These are phyloP conservation scores for Cutaneotrichosporon sp. DNA, from an alignment of 1,284 basidiomycete species.

Conservation along the genomic window DNA sequence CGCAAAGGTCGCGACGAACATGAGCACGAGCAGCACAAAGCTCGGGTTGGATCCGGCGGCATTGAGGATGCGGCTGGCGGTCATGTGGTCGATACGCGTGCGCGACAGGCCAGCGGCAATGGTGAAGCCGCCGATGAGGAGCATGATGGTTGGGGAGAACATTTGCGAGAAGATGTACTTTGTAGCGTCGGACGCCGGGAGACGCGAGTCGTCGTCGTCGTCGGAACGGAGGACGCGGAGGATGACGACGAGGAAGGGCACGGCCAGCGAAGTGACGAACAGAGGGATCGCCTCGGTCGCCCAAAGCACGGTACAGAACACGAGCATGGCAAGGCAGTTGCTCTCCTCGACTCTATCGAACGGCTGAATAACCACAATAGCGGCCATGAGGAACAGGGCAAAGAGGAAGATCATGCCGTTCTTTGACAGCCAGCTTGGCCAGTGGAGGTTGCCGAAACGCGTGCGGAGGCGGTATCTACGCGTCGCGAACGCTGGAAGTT, in stretches of 20 bases:
- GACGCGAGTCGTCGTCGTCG: constrained; percentile 55
- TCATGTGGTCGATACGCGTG: constrained; percentile 90
- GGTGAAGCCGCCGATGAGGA: constrained; percentile 95
- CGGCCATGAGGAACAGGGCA: constrained; percentile 58
- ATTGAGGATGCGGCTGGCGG: constrained; percentile 87
- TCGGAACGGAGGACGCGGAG: constrained; percentile 71
- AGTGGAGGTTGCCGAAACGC: constrained; percentile 57
- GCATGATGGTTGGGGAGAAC: constrained; percentile 72
- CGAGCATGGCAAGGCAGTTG: constrained; percentile 82
- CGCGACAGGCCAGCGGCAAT: constrained; percentile 95
- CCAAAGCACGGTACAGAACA: constrained; percentile 92
- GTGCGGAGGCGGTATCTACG: constrained; percentile 51
- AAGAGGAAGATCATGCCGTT: constrained; percentile 59
- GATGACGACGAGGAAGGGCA: constrained; percentile 85
- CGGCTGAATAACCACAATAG: constrained; percentile 58
- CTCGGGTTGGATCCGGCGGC: constrained; percentile 83
- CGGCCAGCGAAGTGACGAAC: constrained; percentile 87
- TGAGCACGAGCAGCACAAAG: constrained; percentile 85
- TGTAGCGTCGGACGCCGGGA: constrained; percentile 69
- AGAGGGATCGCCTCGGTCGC: constrained; percentile 95
- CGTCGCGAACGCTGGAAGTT: constrained; percentile 55
- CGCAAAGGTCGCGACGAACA: constrained; percentile 95
- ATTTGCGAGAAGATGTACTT: constrained; percentile 65
- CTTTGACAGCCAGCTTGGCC: constrained; percentile 55
- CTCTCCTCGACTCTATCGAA: constrained; percentile 72